Evolutionary conservation across 306 rosid species (phyloP), one percentile per base, ranked within the genome.

Genomic region (Abrus precatorius): DNA sequence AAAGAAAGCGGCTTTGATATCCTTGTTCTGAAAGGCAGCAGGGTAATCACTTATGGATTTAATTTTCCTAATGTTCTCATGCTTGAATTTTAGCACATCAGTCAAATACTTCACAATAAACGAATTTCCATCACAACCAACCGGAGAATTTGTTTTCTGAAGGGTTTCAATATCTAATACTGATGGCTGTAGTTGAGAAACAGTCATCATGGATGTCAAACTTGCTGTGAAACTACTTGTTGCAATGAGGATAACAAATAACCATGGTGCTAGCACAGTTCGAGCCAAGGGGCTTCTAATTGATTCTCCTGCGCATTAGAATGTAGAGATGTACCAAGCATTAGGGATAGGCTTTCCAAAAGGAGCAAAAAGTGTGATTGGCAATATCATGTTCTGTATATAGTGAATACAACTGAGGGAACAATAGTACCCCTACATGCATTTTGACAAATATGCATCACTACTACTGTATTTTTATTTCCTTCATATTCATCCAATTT

Each of bases 1-100:
- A 48, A 91, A 88, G 92, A 91, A 91, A 74, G 93, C 94, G 0
- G 95, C 95, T 69, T 61, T 68, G 40, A 90, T 91, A 0, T 84
- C 77, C n/a, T 86, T 85, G 28, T 48, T 86, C 66, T 78, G 49
- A 62, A 91, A 89, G 40, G 92, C 91, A 2, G 41, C 44, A 30
- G 89, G 88, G 75, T 91, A 90, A 34, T 88, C 90, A 81, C 59
- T 71, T 8, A 85, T 68, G 49, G 85, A 63, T 43, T 61, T 5
- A 9, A 89, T 43, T 57, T 29, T 79, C 76, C 43, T 81, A 32
- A 91, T 74, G 48, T 88, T 89, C 75, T 84, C 57, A 6, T 2
- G 55, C 76, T 72, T 85, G 60, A 93, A 82, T 0, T 79, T 27
- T 13, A 86, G 68, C 1, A 79, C 86, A 1, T 84, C 64, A 4